Percentiles rank a stretch among this genome's conserved stretches.
Conservation (phyloP, 2,329 filamentous ascomycete species). For the Aspergillus aculeatinus region DNA sequence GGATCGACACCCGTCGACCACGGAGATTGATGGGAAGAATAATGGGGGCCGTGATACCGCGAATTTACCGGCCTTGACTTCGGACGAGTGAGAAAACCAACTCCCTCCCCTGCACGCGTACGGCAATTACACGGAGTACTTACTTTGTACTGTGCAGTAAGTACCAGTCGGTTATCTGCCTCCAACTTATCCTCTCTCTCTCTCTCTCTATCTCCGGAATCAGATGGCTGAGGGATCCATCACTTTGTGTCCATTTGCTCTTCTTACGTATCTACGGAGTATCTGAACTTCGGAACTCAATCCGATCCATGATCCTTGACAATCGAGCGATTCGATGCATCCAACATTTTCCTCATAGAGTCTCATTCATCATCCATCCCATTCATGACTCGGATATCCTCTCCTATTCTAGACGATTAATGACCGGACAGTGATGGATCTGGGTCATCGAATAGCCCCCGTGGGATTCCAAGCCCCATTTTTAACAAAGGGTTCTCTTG, state of each 20-base stretch:
- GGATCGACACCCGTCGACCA: neutral
- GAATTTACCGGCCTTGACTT: neutral
- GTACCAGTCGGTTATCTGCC: neutral
- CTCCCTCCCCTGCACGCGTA: neutral
- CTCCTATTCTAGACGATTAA: neutral
- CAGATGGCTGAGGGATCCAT: neutral
- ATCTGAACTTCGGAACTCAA: neutral
- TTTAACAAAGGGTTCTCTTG: constrained; percentile 12
- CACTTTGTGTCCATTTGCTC: neutral
- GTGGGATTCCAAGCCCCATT: neutral
- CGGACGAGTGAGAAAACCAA: neutral
- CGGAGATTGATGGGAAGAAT: neutral
- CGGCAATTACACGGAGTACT: neutral
- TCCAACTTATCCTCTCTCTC: too few relatives aligned
- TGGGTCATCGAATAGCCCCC: neutral
- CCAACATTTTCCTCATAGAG: neutral
- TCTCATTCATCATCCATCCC: neutral
- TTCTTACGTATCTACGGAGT: neutral
- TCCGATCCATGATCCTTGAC: neutral
- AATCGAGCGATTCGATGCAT: neutral
- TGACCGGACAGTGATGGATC: too few relatives aligned
- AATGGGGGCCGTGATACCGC: neutral
- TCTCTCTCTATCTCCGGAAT: neutral
- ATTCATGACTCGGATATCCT: neutral
- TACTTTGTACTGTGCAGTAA: too few relatives aligned